Base-by-base conservation (phyloP, 140 eudicot genomes). In the Stevia rebaudiana region DNA sequence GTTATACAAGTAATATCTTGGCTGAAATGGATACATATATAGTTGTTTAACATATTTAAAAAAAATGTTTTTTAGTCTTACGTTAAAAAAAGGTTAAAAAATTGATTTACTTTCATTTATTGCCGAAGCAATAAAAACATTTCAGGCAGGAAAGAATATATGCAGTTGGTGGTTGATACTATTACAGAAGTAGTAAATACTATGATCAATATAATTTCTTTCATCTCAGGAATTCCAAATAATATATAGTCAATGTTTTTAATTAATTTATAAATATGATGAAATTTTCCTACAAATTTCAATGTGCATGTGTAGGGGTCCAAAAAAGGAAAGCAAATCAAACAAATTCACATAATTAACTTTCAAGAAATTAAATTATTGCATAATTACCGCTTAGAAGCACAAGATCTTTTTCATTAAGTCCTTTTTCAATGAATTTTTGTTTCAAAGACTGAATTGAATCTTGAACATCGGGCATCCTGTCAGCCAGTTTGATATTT, bases 391-490 rank as follows among this genome's bases (percentile, higher is more conserved):
- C 91, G 36, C 74, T 80, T 3, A 89, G 95, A 58, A 89, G 33
- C 40, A 83, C 97, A 52, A 89, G 95, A 76, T 89, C 97, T 70
- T 70, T 79, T 2, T 69, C 88, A 1, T 83, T 40, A 55, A 89
- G 84, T 1, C 97, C 95, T 46, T 83, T 85, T 54, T 73, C 63
- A 3, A 46, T 47, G 65, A 89, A 89, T 41, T 76, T 82, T 3
- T 72, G 76, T 42, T 81, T 89, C 22, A 89, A 82, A 41, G 43
- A 48, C 78, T 85, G 76, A 74, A 85, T 76, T 6, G 86, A 76
- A 49, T 89, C 97, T 13, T 12, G 37, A 47, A 89, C 88, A 56
- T 89, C 97, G 3, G 97, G 97, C 97, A 89, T 80, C 6, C 69
- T 46, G 18, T 28, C 80, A 0, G 97, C 95, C 57, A 76, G 33